Evolutionary conservation across 306 rosid species (phyloP), one percentile per base, ranked within the genome.

Genomic region (Gynostemma pentaphyllum): DNA sequence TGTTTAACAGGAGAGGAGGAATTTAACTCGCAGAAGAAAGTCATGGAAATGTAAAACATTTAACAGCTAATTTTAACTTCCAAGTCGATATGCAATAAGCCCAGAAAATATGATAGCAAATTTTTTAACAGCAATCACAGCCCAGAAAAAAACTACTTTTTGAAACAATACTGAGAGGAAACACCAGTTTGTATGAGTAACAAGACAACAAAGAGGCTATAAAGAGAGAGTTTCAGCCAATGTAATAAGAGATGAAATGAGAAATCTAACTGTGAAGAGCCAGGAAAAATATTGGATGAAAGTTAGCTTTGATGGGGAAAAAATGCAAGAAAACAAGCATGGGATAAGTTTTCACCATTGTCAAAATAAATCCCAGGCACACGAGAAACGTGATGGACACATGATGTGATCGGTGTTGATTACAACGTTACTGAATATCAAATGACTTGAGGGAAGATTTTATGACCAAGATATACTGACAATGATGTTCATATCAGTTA

Each of bases 1-100:
- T 92, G 83, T 45, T 62, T 9, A 30, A 32, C 56, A 34, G 44
- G 27, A 53, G 12, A 45, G 57, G 5, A 44, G 27, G 18, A 64
- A 26, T 9, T 62, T 21, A 60, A 37, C 29, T 57, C 26, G 10
- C 23, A 57, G 45, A 9, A 57, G 30, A 57, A 2, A 3, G 29
- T 16, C 7, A 60, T 32, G 3, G 26, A 14, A 13, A 36, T 36
- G 19, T 18, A 5, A 22, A 59, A 37, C 65, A 59, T 12, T 11
- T 12, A 13, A 12, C 36, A 57, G 15, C 27, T 1, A 34, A 12
- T 16, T 34, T 57, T 12, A 55, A 30, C 62, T 56, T 19, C 63
- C 16, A 19, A 57, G 28, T 18, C 28, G 16, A 34, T 24, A 19
- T 19, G 40, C 40, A 57, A 32, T 1, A 34, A 15, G 45, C 29